Evolutionary conservation across 148 eudicot species (phyloP).

Genomic region (Drosera capensis): DNA sequence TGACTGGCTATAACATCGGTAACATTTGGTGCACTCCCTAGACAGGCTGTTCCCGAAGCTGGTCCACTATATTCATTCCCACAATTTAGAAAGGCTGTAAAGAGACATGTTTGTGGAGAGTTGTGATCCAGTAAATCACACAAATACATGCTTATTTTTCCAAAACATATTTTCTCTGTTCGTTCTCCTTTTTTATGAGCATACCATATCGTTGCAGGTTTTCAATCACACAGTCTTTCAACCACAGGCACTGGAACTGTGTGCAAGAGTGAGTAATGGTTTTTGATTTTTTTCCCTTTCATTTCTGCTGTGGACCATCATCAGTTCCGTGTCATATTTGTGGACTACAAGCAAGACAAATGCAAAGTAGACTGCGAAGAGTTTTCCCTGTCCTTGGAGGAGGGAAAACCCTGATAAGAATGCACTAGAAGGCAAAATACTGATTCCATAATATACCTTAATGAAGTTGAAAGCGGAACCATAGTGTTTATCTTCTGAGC

Average conservation of each 20-base stretch:
- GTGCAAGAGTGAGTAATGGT: constrained; percentile 69
- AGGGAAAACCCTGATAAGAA: too few relatives aligned
- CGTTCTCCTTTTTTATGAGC: constrained; percentile 3
- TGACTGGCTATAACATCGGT: constrained; percentile 1
- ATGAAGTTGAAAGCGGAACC: background rate
- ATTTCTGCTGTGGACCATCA: too few relatives aligned
- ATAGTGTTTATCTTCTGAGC: background rate
- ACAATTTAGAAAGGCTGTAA: background rate
- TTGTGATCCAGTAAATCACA: too few relatives aligned
- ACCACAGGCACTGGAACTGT: constrained; percentile 82
- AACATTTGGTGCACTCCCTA: background rate
- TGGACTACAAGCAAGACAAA: background rate
- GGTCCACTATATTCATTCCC: background rate
- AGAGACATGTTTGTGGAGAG: too few relatives aligned
- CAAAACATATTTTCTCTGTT: background rate
- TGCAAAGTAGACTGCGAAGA: too few relatives aligned
- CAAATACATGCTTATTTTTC: background rate
- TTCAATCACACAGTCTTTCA: constrained; percentile 67
- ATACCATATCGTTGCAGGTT: constrained; percentile 26
- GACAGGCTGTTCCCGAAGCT: background rate
- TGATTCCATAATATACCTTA: too few relatives aligned
- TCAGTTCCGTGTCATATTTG: background rate
- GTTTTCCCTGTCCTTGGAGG: too few relatives aligned
- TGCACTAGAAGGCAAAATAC: too few relatives aligned
- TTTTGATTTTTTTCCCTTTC: constrained; percentile 3